A percentile compares a stretch with the other conserved stretches of the same genome.
Conservation (phyloP, 139 green algal species). For the Closterium sp. region DNA sequence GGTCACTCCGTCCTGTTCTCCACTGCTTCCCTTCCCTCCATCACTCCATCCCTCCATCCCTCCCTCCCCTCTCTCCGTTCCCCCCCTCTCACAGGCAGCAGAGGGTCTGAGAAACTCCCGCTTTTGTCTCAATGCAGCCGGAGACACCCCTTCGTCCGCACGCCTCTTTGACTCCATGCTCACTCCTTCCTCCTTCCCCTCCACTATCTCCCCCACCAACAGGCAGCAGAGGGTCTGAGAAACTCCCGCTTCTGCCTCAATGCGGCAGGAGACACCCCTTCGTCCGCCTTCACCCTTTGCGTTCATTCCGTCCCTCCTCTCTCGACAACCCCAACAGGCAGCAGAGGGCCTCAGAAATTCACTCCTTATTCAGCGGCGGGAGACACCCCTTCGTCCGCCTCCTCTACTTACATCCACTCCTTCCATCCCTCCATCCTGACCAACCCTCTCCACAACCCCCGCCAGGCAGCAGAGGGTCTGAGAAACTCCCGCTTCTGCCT, state of each 20-base stretch:
- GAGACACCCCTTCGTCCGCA: slow-evolving; percentile 1
- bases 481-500: slow-evolving; percentile 29
- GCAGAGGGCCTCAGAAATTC: slow-evolving; percentile 16
- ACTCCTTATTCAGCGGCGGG: too few species aligned
- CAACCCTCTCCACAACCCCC: not conserved
- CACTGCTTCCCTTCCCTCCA: too few species aligned
- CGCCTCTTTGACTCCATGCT: too few species aligned
- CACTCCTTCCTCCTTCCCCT: not conserved
- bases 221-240: slow-evolving; percentile 20
- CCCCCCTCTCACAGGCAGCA: not conserved
- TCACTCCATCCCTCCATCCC: too few species aligned
- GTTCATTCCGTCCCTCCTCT: not conserved
- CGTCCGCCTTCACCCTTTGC: not conserved
- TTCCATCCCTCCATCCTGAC: not conserved
- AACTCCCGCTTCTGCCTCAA: slow-evolving; percentile 33
- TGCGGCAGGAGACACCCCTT: slow-evolving; percentile 16
- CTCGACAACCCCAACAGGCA: not conserved
- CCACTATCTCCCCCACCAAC: not conserved
- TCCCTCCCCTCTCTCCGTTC: too few species aligned
- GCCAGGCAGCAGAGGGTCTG: slow-evolving; percentile 4
- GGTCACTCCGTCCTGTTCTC: not conserved
- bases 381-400: not conserved
- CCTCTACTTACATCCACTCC: too few species aligned
- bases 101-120: slow-evolving; percentile 20
- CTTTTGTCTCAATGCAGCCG: slow-evolving; percentile 30